Percentiles rank a stretch among this genome's conserved stretches.
Evolutionary conservation across 805 yeast species (phyloP).

Genomic region (Candida parachauliodes): DNA sequence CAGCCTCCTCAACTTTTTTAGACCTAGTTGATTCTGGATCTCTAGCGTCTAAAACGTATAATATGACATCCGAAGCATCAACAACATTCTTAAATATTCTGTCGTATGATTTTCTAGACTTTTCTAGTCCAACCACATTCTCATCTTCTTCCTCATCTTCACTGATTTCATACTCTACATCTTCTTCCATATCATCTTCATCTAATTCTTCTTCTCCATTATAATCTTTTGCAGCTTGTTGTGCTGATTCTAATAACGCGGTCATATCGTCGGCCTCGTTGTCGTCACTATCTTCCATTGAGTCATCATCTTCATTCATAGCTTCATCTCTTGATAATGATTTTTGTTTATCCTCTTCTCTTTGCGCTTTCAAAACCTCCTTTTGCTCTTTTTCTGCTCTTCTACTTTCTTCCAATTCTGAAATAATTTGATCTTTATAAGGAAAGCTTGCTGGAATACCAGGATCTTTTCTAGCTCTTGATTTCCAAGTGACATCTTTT

Average conservation of each 20-base stretch:
- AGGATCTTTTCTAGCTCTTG: constrained; percentile 78
- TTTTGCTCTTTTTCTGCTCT: constrained; percentile 53
- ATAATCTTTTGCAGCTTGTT: constrained; percentile 75
- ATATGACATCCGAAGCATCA: constrained; percentile 84
- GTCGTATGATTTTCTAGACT: constrained; percentile 87
- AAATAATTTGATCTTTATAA: constrained; percentile 78
- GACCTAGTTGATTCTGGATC: constrained; percentile 96
- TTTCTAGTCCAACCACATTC: constrained; percentile 52
- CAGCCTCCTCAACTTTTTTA: constrained; percentile 84
- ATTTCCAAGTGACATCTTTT: constrained; percentile 92
- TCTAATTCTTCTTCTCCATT: constrained; percentile 49
- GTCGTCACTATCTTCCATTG: constrained; percentile 36
- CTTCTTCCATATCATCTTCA: constrained; percentile 30
- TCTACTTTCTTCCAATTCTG: constrained; percentile 64
- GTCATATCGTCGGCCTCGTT: constrained; percentile 43
- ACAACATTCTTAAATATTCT: constrained; percentile 91
- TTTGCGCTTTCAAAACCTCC: constrained; percentile 46
- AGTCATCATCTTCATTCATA: constrained; percentile 33
- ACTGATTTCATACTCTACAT: constrained; percentile 41
- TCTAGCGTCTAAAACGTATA: constrained; percentile 95
- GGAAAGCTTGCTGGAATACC: constrained; percentile 96
- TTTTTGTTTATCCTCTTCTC: constrained; percentile 43
- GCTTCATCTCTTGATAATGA: constrained; percentile 37
- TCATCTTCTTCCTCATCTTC: constrained; percentile 37
- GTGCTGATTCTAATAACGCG: constrained; percentile 88